Base-by-base conservation (phyloP, 805 yeast genomes). In the Starmerella stellata region DNA sequence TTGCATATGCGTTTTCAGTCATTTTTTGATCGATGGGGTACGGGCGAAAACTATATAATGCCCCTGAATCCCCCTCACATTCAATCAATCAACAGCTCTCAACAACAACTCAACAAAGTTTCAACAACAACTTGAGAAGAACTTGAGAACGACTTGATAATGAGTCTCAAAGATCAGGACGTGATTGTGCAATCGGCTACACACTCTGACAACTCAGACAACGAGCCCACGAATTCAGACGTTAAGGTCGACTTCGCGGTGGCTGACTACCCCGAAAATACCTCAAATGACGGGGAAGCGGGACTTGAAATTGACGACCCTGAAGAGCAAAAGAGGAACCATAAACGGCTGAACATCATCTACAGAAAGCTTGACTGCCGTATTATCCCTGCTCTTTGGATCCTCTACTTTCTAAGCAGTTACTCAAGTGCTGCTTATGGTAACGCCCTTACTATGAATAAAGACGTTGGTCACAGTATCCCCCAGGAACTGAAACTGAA, bases 321-420 rank as follows among this genome's bases (percentile, higher is more conserved):
- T 7, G 32, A 29, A 15, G 19, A 17, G 17, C 32, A 29, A 13
- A 29, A 9, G 19, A 15, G 7, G 9, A 29, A 17, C 14, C 19
- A 13, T 11, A 32, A 32, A 15, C 15, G 25, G 9, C 25, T 56
- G 33, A 52, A 56, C 36, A 44, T 38, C n/a, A 43, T 58, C 21
- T 58, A 79, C 54, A 55, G 77, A 36, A 71, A 69, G 49, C 60
- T 79, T 19, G 93, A 79, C 52, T 52, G 54, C 34, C 64, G 92
- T 38, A 78, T 79, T 50, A 75, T 80, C 41, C 92, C 93, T 3
- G 83, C 87, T 0, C 60, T 80, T 40, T 80, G 93, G 93, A 61
- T 71, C 34, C 58, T 80, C 35, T 80, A 80, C 54, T 80, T 80
- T 51, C 59, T 81, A 38, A 72, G 83, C 1, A 78, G 92, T 1